Evolutionary conservation across 306 rosid species (phyloP).

Genomic region (Astragalus membranaceus): DNA sequence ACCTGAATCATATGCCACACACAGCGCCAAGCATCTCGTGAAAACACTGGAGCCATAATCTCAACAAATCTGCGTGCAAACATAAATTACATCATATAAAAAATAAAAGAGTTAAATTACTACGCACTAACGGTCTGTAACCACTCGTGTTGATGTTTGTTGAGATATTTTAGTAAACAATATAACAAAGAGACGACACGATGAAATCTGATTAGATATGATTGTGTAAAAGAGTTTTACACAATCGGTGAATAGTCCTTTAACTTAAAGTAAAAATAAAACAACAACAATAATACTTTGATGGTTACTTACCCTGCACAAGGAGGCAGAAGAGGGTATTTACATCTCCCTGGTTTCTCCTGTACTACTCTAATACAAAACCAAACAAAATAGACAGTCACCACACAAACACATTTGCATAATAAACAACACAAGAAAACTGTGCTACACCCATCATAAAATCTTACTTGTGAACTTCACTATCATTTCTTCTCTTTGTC

Average conservation of each 20-base stretch:
- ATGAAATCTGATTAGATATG: no score
- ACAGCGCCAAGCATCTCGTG: constrained; percentile 95
- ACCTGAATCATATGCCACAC: constrained; percentile 99
- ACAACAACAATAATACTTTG: neutral
- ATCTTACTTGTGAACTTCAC: constrained; percentile 91
- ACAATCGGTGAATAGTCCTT: no score
- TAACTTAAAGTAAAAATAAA: no score
- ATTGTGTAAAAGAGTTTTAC: no score
- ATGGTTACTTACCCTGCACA: constrained; percentile 78
- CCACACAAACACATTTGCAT: neutral
- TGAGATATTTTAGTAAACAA: no score
- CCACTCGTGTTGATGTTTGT: no score
- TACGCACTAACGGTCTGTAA: no score
- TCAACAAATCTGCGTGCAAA: constrained; percentile 68
- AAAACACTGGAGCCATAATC: constrained; percentile 98
- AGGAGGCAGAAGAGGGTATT: constrained; percentile 87
- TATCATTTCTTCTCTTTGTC: constrained; percentile 80
- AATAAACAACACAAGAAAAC: constrained; percentile 1
- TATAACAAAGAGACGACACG: no score
- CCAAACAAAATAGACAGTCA: constrained; percentile 5
- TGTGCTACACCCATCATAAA: neutral
- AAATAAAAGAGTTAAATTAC: neutral
- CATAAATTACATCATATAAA: neutral
- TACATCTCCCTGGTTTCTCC: constrained; percentile 87
- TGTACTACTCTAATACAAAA: constrained; percentile 45